Percentiles rank a stretch among this genome's conserved stretches.
Evolutionary conservation across 805 yeast genomes (phyloP).

Genomic region (Candida piceae): DNA sequence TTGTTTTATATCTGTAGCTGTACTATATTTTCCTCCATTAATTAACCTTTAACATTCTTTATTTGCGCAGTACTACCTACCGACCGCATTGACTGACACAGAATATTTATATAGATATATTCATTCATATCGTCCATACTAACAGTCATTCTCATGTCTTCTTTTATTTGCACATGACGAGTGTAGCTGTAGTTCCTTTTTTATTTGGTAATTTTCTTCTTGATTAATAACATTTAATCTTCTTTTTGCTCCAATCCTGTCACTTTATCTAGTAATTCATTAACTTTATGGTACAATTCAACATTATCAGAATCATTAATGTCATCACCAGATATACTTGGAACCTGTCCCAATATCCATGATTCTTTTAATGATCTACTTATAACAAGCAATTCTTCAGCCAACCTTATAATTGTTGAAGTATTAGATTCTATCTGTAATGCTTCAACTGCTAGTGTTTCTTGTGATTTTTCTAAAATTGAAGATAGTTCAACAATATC

Average conservation of each 20-base stretch:
- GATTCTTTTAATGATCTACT: conserved; percentile 48
- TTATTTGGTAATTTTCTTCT: too few species aligned
- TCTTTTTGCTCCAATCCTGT: conserved; percentile 22
- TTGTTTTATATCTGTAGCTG: too few species aligned
- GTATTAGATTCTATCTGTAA: conserved; percentile 52
- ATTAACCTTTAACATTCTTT: too few species aligned
- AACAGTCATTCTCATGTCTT: too few species aligned
- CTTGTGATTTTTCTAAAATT: conserved; percentile 29
- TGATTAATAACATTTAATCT: too few species aligned
- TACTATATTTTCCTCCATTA: too few species aligned
- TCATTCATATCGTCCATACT: too few species aligned
- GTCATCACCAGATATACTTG: conserved; percentile 18
- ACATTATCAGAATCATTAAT: conserved; percentile 19
- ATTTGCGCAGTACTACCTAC: too few species aligned
- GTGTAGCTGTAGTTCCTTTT: too few species aligned
- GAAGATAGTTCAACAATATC: conserved; percentile 45
- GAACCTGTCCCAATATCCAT: conserved; percentile 54
- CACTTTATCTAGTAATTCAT: conserved; percentile 31
- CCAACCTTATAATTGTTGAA: conserved; percentile 43
- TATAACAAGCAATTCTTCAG: conserved; percentile 47
- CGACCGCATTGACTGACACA: too few species aligned
- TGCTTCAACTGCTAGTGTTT: conserved; percentile 45
- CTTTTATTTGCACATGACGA: too few species aligned
- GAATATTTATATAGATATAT: too few species aligned
- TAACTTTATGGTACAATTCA: conserved; percentile 28